A percentile compares a stretch with the other conserved stretches of the same genome.
These are phyloP conservation scores for Aspergillus candidus DNA, from an alignment of 2,329 filamentous ascomycete genomes.

Conservation along the genomic window DNA sequence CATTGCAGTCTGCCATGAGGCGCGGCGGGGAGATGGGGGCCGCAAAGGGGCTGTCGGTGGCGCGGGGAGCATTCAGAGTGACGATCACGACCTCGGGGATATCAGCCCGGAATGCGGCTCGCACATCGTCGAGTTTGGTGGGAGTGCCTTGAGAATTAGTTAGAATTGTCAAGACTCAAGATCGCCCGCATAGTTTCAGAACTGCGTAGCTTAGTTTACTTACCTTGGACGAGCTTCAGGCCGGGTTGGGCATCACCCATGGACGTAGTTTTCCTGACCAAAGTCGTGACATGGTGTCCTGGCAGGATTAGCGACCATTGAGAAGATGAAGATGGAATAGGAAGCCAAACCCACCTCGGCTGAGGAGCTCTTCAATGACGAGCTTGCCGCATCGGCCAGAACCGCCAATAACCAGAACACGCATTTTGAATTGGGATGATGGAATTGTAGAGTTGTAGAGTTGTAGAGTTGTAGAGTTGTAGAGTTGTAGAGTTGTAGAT, in stretches of 20 bases:
- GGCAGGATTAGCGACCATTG: not conserved
- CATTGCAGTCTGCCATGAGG: conserved; percentile 44
- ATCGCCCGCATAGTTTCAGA: not conserved
- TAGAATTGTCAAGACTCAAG: not conserved
- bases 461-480: no score
- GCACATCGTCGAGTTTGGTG: conserved; percentile 15
- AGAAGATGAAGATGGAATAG: no score
- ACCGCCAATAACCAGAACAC: conserved; percentile 40
- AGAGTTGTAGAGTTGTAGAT: no score
- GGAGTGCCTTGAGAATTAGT: conserved; percentile 15
- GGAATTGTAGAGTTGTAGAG: no score
- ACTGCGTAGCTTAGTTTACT: not conserved
- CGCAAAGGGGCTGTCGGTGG: conserved; percentile 45
- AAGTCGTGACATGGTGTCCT: conserved; percentile 35
- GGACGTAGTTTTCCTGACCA: conserved; percentile 30
- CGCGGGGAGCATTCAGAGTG: conserved; percentile 45
- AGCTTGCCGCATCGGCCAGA: conserved; percentile 41
- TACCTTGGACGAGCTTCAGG: conserved; percentile 19
- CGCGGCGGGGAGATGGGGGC: conserved; percentile 38
- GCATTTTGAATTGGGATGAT: conserved; percentile 9
- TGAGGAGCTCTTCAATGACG: conserved; percentile 36
- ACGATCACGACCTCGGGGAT: conserved; percentile 40
- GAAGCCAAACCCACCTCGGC: conserved; percentile 16
- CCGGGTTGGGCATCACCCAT: conserved; percentile 17
- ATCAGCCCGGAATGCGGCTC: conserved; percentile 10